These are phyloP conservation scores for Diplotaxis tenuifolia DNA, from an alignment of 345 rosid species.

Conservation along the genomic window DNA sequence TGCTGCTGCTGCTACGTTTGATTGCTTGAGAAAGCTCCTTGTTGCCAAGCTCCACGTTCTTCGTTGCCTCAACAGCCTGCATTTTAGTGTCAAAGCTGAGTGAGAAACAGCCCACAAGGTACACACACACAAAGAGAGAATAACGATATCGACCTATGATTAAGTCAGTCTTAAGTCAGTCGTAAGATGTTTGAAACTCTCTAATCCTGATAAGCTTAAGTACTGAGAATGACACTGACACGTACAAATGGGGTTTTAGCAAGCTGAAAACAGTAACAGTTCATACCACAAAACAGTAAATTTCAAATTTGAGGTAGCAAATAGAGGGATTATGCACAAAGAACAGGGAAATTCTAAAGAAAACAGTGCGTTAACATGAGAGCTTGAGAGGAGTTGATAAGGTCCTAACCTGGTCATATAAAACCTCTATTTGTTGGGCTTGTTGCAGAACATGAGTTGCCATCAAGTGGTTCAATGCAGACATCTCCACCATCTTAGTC, in stretches of 20 bases:
- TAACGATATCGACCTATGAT: no score
- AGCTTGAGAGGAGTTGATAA: conserved; percentile 7
- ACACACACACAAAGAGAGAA: neutral
- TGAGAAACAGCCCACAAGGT: neutral
- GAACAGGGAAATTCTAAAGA: neutral
- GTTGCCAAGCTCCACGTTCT: conserved; percentile 85
- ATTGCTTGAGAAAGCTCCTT: conserved; percentile 81
- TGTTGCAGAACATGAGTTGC: conserved; percentile 94
- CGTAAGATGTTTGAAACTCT: neutral
- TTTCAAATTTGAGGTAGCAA: neutral
- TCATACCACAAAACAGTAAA: neutral
- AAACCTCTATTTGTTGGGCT: conserved; percentile 82
- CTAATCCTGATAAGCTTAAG: no score
- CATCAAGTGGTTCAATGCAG: conserved; percentile 91
- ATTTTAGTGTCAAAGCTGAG: neutral
- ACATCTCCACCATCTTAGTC: conserved; percentile 98
- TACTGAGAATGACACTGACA: conserved; percentile 14
- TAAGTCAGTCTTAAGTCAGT: neutral
- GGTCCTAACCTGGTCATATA: conserved; percentile 78
- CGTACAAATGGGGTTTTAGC: conserved; percentile 4
- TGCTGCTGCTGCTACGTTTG: conserved; percentile 76
- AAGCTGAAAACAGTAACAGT: conserved; percentile 15
- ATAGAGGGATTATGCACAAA: neutral
- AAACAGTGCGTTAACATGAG: neutral
- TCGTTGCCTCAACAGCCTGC: conserved; percentile 92